Evolutionary conservation across 345 rosid species (phyloP), one percentile per base, ranked within the genome.

Genomic region (Sonneratia caseolaris): DNA sequence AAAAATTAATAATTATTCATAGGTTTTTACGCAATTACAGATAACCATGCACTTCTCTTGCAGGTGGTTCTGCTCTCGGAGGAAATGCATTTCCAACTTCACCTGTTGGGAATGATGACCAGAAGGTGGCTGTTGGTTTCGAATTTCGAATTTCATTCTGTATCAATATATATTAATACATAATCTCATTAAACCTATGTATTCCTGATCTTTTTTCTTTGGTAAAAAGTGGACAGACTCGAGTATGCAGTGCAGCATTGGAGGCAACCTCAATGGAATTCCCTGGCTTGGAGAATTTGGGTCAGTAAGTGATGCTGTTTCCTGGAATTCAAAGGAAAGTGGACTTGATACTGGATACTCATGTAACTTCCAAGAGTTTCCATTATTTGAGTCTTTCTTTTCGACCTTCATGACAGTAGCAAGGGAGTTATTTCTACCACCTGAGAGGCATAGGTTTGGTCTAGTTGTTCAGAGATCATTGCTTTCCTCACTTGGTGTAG

Each of bases 121-220:
- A 70, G 90, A 88, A 87, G 97, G 97, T 93, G 88, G 89, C 86
- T 82, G 97, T 87, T 88, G 85, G 78, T 91, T 90, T 85, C 73
- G 79, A 37, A 69, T 74, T 84, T 64, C 66, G 66, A 47, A 73
- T 69, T 83, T 69, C 72, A 70, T 78, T 74, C 27, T 19, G 16
- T 72, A 73, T 38, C 24, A 21, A 76, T 36, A 72, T 21, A 19
- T 42, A 24, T 21, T 15, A 42, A 32, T 15, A 14, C 3, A 0
- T 35, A 66, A 36, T 65, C 65, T 71, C 35, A 55, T 65, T 42
- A 32, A 8, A 66, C 47, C 62, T 47, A 14, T 36, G n/a, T 53
- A 56, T 74, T 38, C 74, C 40, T 64, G 71, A 75, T 55, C 36
- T 66, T 69, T 72, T 79, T 78, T 68, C 70, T 71, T 71, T 72